Percentiles rank a stretch among this genome's conserved stretches.
Conservation (phyloP, 139 green algal genomes). For the Trebouxia sp. region DNA sequence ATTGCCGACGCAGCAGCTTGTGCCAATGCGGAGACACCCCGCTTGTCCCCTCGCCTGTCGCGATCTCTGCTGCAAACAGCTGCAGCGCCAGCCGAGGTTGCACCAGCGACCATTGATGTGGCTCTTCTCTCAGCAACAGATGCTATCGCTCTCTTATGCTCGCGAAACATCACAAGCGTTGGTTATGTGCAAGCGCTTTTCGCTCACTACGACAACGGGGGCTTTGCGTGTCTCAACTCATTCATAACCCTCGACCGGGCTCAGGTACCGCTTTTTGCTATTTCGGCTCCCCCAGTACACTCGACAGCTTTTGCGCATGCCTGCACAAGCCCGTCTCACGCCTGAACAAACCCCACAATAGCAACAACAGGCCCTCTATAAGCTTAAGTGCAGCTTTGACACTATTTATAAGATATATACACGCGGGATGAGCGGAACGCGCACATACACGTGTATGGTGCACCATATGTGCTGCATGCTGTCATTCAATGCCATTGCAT, state of each 20-base stretch:
- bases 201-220: neutral
- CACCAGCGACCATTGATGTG: neutral
- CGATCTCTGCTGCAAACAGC: neutral
- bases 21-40: neutral
- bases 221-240: neutral
- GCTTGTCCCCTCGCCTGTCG: neutral
- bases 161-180: neutral
- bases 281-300: too few species aligned
- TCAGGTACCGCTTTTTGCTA: neutral
- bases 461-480: too few species aligned
- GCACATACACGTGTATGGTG: too few species aligned
- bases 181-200: neutral
- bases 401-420: neutral
- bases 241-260: neutral
- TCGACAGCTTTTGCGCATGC: too few species aligned
- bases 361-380: neutral
- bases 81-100: neutral
- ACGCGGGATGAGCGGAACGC: neutral
- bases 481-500: too few species aligned
- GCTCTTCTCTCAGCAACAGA: neutral
- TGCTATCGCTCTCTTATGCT: neutral
- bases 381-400: neutral
- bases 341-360: neutral
- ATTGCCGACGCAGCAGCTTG: neutral
- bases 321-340: neutral